Evolutionary conservation across 2,329 filamentous ascomycete species (phyloP).

Genomic region (Paraphaeosphaeria minitans): DNA sequence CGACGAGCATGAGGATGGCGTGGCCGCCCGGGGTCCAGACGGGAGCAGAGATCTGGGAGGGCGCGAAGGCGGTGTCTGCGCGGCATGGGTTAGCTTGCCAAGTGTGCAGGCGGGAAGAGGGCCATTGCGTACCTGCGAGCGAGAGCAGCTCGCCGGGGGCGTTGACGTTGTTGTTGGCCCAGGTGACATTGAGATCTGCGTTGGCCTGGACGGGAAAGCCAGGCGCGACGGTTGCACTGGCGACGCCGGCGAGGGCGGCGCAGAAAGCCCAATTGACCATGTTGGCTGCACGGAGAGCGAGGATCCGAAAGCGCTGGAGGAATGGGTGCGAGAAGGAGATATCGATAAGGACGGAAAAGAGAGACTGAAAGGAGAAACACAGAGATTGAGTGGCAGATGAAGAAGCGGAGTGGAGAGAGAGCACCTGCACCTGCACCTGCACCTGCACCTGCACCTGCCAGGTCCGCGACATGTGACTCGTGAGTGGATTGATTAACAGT

Average conservation of each 20-base stretch:
- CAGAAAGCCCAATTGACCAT: constrained; percentile 3
- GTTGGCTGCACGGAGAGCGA: neutral
- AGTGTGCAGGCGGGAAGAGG: neutral
- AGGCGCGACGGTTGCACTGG: constrained; percentile 31
- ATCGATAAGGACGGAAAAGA: constrained; percentile 3
- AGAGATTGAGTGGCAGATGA: neutral
- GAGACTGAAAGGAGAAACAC: neutral
- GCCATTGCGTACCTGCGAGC: constrained; percentile 31
- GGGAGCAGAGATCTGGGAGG: constrained; percentile 27
- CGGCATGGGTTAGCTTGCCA: neutral
- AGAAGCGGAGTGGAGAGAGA: neutral
- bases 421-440: too few species aligned
- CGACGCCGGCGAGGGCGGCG: constrained; percentile 15
- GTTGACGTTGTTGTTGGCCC: constrained; percentile 39
- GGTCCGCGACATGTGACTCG: neutral
- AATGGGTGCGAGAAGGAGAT: neutral
- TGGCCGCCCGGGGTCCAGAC: constrained; percentile 17
- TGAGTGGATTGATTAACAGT: constrained; percentile 7
- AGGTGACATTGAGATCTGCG: constrained; percentile 30
- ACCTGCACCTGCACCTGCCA: too few species aligned
- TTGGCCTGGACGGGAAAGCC: constrained; percentile 34
- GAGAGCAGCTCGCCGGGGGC: constrained; percentile 42
- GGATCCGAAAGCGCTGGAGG: too few species aligned
- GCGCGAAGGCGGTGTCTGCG: constrained; percentile 33
- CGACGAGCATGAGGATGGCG: constrained; percentile 38